Evolutionary conservation across 805 yeast species (phyloP).

Genomic region (Tetrapisispora arboricola): DNA sequence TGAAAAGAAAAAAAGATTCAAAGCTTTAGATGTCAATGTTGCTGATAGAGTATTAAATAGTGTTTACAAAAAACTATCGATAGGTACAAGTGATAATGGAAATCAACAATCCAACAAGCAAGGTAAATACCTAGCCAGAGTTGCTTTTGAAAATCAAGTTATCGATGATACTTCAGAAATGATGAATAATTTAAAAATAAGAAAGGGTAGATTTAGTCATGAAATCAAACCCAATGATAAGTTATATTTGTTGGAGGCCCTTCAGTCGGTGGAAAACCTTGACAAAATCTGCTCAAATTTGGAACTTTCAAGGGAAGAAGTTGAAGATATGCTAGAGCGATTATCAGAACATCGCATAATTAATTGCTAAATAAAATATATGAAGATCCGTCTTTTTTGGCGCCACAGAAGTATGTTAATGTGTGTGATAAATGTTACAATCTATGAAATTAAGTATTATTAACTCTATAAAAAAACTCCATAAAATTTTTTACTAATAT

Average conservation of each 20-base stretch:
- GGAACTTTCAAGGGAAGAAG: constrained; percentile 43
- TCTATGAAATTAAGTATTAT: not conserved
- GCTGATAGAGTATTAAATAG: constrained; percentile 24
- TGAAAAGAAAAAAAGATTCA: constrained; percentile 1
- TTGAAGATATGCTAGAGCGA: constrained; percentile 38
- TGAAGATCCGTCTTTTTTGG: no score
- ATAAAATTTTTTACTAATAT: no score
- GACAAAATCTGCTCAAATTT: constrained; percentile 67
- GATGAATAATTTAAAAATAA: not conserved
- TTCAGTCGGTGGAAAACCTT: constrained; percentile 44
- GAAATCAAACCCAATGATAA: constrained; percentile 15
- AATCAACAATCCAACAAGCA: not conserved
- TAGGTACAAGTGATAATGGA: not conserved
- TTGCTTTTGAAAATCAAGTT: constrained; percentile 16
- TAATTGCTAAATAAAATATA: constrained; percentile 29
- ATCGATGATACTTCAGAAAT: not conserved
- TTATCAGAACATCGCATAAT: constrained; percentile 44
- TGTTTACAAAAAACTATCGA: constrained; percentile 23
- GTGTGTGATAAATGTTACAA: constrained; percentile 3
- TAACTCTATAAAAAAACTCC: not conserved
- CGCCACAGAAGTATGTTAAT: not conserved
- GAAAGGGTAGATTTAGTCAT: not conserved
- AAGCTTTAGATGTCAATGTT: constrained; percentile 11
- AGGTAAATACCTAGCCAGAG: constrained; percentile 8
- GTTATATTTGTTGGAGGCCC: constrained; percentile 32